Conservation (phyloP, 495 filamentous ascomycete genomes). For the Neurospora sp. region DNA sequence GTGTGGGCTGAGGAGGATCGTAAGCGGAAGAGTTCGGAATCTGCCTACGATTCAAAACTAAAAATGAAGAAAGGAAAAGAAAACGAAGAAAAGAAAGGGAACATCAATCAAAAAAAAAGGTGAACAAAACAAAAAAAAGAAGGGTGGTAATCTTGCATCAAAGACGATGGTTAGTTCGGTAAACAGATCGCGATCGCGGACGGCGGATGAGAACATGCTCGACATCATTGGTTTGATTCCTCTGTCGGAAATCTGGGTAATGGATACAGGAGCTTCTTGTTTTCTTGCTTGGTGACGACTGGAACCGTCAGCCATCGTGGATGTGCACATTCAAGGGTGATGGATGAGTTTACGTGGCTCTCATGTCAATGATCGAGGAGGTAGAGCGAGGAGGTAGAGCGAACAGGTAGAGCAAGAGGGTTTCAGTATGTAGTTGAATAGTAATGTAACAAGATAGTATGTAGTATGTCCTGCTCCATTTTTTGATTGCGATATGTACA, state of each 20-base stretch:
- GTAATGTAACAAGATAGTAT: not conserved
- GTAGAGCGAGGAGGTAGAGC: not conserved
- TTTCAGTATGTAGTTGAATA: not conserved
- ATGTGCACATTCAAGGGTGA: not conserved
- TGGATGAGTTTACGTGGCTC: not conserved
- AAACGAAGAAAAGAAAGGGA: no score
- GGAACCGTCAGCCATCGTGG: not conserved
- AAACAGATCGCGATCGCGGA: not conserved
- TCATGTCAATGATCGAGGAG: not conserved
- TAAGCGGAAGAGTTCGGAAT: no score
- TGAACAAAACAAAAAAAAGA: no score
- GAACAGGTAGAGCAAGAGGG: no score
- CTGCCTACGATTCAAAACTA: no score
- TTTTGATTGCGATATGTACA: not conserved
- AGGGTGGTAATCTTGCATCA: no score
- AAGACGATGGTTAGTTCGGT: no score
- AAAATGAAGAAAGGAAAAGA: no score
- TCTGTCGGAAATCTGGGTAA: not conserved
- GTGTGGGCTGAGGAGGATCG: no score
- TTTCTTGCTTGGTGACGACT: not conserved
- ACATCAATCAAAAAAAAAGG: no score
- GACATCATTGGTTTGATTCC: not conserved
- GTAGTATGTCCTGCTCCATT: not conserved
- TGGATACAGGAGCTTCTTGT: not conserved
- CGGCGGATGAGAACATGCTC: not conserved